A percentile compares a stretch with the other conserved stretches of the same genome.
phyloP scores from a whole-genome alignment of 257 asterid genomes.

The Thymus mandschuricus region DNA sequence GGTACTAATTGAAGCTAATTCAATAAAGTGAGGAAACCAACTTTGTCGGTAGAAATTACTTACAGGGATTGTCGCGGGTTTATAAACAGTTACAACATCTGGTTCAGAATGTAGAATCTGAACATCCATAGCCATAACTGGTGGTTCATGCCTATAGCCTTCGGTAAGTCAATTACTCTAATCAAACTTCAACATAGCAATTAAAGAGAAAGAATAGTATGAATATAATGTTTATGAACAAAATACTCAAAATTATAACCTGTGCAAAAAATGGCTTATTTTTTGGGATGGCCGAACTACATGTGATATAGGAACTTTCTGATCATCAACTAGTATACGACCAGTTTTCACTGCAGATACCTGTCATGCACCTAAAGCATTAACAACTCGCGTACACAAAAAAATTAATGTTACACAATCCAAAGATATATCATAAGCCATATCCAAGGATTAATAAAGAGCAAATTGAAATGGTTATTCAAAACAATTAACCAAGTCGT shows the following conservation, averaged over 20 bases:
- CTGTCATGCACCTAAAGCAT: slow-evolving; percentile 40
- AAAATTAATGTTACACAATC: slow-evolving; percentile 8
- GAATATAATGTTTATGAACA: not conserved
- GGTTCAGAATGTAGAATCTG: slow-evolving; percentile 74
- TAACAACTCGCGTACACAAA: slow-evolving; percentile 21
- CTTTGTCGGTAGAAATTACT: slow-evolving; percentile 42
- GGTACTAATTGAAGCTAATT: slow-evolving; percentile 13
- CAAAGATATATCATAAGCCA: not conserved
- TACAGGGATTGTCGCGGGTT: slow-evolving; percentile 98
- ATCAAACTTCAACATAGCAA: slow-evolving; percentile 27
- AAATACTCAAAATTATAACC: slow-evolving; percentile 43
- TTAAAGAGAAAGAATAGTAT: slow-evolving; percentile 9
- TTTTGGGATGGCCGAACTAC: slow-evolving; percentile 79
- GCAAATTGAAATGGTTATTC: not conserved
- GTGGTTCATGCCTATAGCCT: slow-evolving; percentile 99
- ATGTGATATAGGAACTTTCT: slow-evolving; percentile 65
- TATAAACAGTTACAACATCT: slow-evolving; percentile 79
- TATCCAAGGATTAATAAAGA: slow-evolving; percentile 10
- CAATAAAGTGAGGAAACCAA: not conserved
- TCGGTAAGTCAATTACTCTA: slow-evolving; percentile 50
- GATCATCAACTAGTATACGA: slow-evolving; percentile 91
- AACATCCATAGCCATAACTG: slow-evolving; percentile 82
- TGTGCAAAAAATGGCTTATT: slow-evolving; percentile 93
- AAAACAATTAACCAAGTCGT: not conserved
- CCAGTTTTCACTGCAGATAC: slow-evolving; percentile 89